Percentiles rank a stretch among this genome's conserved stretches.
Evolutionary conservation across 352 stramenopile species (phyloP).

Genomic region (Globisporangium spinosum): DNA sequence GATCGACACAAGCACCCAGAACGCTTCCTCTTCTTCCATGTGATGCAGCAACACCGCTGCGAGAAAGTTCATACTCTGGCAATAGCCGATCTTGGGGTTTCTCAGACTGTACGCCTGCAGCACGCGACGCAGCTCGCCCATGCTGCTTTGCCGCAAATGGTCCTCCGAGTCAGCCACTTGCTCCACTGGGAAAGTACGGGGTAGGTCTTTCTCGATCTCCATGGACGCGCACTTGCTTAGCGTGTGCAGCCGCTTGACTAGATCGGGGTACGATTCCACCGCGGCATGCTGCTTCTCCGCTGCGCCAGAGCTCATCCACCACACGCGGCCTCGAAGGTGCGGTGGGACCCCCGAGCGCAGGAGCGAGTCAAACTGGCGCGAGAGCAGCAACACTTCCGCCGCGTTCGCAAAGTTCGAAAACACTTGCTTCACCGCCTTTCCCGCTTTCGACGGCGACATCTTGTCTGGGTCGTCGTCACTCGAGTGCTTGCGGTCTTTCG

Average conservation of each 20-base stretch:
- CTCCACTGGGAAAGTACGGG: conserved; percentile 67
- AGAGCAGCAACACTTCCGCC: conserved; percentile 46
- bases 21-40: conserved; percentile 82
- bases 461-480: conserved; percentile 14
- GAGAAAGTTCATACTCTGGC: conserved; percentile 89
- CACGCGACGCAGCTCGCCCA: conserved; percentile 68
- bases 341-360: conserved; percentile 62
- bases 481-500: conserved; percentile 3
- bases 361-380: conserved; percentile 63
- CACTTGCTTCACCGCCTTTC: conserved; percentile 40
- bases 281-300: conserved; percentile 40
- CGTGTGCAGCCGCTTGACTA: conserved; percentile 52
- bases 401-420: conserved; percentile 47
- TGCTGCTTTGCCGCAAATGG: conserved; percentile 30
- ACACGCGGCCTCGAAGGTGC: conserved; percentile 65
- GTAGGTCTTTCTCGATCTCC: conserved; percentile 90
- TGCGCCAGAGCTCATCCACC: conserved; percentile 78
- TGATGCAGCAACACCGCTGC: conserved; percentile 75
- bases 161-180: conserved; percentile 20
- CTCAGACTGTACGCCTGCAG: conserved; percentile 83
- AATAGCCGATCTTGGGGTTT: conserved; percentile 85
- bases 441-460: conserved; percentile 25
- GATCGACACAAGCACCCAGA: conserved; percentile 84
- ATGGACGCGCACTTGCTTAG: conserved; percentile 61
- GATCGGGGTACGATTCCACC: conserved; percentile 46